Conservation (phyloP, 345 rosid species). For the Barbarea vulgaris region DNA sequence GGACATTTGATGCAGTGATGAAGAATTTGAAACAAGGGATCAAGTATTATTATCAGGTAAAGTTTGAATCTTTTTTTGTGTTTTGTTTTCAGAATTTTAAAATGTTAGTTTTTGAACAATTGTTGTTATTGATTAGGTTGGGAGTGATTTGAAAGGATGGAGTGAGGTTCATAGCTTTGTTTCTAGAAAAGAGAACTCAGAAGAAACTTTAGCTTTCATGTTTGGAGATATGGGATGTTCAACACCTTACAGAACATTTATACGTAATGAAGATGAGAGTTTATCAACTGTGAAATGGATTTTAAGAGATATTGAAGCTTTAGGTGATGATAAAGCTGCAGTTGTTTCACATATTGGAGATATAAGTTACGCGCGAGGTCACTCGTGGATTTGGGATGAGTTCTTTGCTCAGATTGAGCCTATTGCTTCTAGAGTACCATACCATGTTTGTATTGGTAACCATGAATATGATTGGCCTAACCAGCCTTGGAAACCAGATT, state of each 20-base stretch:
- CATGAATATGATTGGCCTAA: conserved; percentile 93
- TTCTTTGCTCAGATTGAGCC: conserved; percentile 77
- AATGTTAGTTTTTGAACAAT: not conserved
- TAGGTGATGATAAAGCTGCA: conserved; percentile 60
- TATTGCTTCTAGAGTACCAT: conserved; percentile 74
- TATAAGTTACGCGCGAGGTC: conserved; percentile 88
- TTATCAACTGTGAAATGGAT: conserved; percentile 83
- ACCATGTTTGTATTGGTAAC: conserved; percentile 94
- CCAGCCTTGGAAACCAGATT: conserved; percentile 92
- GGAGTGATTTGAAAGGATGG: conserved; percentile 82
- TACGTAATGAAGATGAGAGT: conserved; percentile 81
- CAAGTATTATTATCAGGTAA: conserved; percentile 69
- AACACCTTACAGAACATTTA: conserved; percentile 72
- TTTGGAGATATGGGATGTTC: conserved; percentile 93
- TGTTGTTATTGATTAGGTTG: conserved; percentile 53
- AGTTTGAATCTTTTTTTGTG: not conserved
- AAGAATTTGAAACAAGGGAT: conserved; percentile 58
- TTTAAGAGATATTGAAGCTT: conserved; percentile 69
- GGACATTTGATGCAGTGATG: conserved; percentile 76
- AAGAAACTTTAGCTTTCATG: conserved; percentile 70
- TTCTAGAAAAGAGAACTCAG: conserved; percentile 54
- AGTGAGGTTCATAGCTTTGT: conserved; percentile 66
- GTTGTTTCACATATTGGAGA: conserved; percentile 89
- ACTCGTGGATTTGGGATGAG: conserved; percentile 93
- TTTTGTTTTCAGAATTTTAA: not conserved